Evolutionary conservation across 345 rosid genomes (phyloP).

Genomic region (Bruguiera gymnorhiza): DNA sequence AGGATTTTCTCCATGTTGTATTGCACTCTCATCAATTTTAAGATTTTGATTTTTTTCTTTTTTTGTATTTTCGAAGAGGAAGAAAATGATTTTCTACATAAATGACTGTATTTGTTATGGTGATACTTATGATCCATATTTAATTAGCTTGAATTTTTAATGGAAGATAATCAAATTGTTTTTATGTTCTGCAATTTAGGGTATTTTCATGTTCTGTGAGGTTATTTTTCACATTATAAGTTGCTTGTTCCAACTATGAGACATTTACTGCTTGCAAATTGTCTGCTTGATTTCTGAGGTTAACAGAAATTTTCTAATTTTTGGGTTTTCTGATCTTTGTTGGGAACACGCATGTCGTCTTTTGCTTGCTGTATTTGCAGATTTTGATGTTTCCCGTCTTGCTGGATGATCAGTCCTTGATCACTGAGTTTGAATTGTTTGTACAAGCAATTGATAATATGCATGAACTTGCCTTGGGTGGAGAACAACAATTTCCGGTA

Average conservation of each 20-base stretch:
- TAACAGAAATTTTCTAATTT: neutral
- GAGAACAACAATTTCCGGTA: constrained; percentile 92
- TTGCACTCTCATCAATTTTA: no score
- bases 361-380: constrained; percentile 36
- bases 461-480: constrained; percentile 92
- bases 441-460: constrained; percentile 84
- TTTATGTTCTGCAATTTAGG: neutral
- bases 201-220: neutral
- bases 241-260: neutral
- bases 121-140: neutral
- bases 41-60: no score
- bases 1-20: no score
- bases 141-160: neutral
- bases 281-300: neutral
- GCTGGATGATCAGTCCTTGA: constrained; percentile 71
- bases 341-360: neutral
- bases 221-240: neutral
- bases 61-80: neutral
- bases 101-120: neutral
- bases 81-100: no score
- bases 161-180: neutral
- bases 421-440: constrained; percentile 74
- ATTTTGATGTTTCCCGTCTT: constrained; percentile 92
- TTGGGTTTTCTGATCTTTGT: neutral
- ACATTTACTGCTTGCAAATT: neutral